These are phyloP conservation scores for Cryptosporidium sp. DNA, from an alignment of 169 alveolate genomes.

Conservation along the genomic window DNA sequence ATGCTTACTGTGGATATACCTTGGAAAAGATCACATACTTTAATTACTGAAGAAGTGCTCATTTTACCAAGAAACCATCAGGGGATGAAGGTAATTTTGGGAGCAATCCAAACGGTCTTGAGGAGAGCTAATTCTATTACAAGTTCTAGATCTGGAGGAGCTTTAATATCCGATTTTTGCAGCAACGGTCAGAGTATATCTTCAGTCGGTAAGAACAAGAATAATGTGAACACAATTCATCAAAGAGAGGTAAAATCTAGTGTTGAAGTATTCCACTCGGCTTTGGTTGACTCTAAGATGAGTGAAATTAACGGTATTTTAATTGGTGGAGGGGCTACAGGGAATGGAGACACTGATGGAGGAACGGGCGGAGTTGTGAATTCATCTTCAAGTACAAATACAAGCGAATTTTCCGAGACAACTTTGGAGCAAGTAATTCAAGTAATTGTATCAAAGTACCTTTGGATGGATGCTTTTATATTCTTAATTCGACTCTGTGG, in stretches of 20 bases:
- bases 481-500: slow-evolving; percentile 57
- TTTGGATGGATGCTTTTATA: slow-evolving; percentile 69
- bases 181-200: background rate
- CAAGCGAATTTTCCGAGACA: slow-evolving; percentile 30
- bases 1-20: slow-evolving; percentile 76
- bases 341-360: background rate
- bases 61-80: slow-evolving; percentile 53
- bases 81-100: slow-evolving; percentile 48
- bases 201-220: background rate
- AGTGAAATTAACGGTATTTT: slow-evolving; percentile 6
- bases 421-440: slow-evolving; percentile 57
- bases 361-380: background rate
- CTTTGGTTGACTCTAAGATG: background rate
- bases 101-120: slow-evolving; percentile 46
- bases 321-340: background rate
- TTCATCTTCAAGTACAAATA: background rate
- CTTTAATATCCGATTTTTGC: background rate
- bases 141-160: slow-evolving; percentile 6
- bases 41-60: slow-evolving; percentile 55
- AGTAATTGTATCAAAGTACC: slow-evolving; percentile 35
- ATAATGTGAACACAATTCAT: background rate
- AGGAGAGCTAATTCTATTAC: slow-evolving; percentile 31
- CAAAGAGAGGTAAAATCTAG: background rate
- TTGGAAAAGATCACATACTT: slow-evolving; percentile 44
- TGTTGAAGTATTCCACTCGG: slow-evolving; percentile 9